Conservation (phyloP, 768 basidiomycete species). For the Tricholoma matsutake region DNA sequence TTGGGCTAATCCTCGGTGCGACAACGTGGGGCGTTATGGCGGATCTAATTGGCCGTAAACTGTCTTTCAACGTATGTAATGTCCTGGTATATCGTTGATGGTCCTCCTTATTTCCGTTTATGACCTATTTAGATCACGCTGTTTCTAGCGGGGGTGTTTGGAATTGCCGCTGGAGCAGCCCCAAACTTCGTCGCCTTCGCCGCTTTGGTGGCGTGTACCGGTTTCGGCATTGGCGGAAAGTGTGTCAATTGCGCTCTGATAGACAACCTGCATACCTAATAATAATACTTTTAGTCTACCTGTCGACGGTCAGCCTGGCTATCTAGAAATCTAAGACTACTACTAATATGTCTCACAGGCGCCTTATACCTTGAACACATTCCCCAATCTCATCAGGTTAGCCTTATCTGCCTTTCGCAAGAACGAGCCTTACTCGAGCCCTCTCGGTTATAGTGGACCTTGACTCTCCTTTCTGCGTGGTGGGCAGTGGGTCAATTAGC, state of each 20-base stretch:
- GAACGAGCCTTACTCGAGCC: neutral
- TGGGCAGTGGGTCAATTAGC: slow-evolving; percentile 51
- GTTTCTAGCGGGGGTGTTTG: slow-evolving; percentile 44
- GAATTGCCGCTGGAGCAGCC: slow-evolving; percentile 45
- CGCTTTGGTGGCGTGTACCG: slow-evolving; percentile 43
- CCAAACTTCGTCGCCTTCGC: slow-evolving; percentile 45
- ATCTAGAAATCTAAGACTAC: neutral
- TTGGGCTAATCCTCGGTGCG: slow-evolving; percentile 48
- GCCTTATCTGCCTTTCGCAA: slow-evolving; percentile 5
- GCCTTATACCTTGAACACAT: slow-evolving; percentile 45
- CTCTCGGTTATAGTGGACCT: slow-evolving; percentile 38
- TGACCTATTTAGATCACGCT: slow-evolving; percentile 22
- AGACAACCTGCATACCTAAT: slow-evolving; percentile 21
- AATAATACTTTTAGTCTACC: slow-evolving; percentile 33
- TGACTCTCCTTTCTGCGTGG: slow-evolving; percentile 53
- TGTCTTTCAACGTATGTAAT: slow-evolving; percentile 39
- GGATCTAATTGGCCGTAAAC: slow-evolving; percentile 44
- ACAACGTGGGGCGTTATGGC: slow-evolving; percentile 47
- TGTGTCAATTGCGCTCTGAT: slow-evolving; percentile 24
- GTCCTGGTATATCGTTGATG: neutral
- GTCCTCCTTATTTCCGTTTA: neutral
- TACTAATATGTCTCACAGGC: slow-evolving; percentile 19
- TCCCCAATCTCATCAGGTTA: slow-evolving; percentile 38
- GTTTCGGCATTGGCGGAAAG: slow-evolving; percentile 53
- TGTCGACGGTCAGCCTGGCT: slow-evolving; percentile 40